A percentile compares a stretch with the other conserved stretches of the same genome.
Conservation (phyloP, 2,329 filamentous ascomycete genomes). For the Cladosporium halotolerans region DNA sequence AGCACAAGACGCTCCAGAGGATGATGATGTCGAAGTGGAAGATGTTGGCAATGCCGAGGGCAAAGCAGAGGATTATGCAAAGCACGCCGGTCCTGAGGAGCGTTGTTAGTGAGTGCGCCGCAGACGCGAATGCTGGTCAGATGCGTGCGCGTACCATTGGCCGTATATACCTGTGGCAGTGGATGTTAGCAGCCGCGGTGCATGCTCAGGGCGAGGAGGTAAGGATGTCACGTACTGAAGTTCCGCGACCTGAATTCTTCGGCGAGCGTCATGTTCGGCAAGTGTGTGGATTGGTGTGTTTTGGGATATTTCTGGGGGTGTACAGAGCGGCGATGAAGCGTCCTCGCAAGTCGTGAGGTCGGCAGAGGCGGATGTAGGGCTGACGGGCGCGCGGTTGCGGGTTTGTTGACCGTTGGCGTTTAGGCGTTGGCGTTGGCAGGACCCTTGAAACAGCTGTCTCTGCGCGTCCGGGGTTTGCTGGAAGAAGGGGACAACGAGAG, state of each 20-base stretch:
- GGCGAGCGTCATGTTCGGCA: constrained; percentile 47
- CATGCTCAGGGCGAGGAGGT: neutral
- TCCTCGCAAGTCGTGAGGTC: neutral
- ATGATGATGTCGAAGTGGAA: constrained; percentile 57
- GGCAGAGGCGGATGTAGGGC: neutral
- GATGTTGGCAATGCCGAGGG: constrained; percentile 62
- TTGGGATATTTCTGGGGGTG: constrained; percentile 17
- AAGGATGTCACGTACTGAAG: constrained; percentile 50
- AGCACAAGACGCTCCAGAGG: constrained; percentile 51
- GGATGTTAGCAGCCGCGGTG: constrained; percentile 9
- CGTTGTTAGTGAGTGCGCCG: constrained; percentile 2
- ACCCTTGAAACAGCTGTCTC: neutral
- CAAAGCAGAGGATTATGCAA: constrained; percentile 60
- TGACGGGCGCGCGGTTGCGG: neutral
- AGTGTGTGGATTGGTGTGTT: neutral
- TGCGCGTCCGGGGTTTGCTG: neutral
- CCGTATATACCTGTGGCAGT: constrained; percentile 56
- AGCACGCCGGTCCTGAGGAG: constrained; percentile 48
- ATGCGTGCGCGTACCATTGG: constrained; percentile 52
- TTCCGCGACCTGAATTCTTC: constrained; percentile 60
- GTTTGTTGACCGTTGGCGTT: neutral
- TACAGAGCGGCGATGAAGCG: neutral
- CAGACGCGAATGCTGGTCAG: neutral
- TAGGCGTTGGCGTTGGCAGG: neutral
- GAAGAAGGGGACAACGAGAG: no score